Conservation (phyloP, 805 yeast genomes). For the Lipomyces yamanashiensis region DNA sequence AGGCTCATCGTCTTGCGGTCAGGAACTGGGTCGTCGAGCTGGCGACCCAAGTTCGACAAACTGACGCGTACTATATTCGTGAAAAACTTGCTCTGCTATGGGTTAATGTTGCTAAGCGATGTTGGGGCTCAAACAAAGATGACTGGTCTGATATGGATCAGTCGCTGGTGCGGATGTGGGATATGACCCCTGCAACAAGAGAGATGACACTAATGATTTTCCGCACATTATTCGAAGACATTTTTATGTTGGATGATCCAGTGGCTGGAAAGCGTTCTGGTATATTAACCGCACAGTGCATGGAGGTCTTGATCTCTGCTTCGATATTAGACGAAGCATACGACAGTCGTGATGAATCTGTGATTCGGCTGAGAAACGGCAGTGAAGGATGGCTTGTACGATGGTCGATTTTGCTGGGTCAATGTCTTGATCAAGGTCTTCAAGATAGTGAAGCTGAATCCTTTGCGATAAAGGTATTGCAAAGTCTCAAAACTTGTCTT, state of each 20-base stretch:
- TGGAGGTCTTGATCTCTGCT: slow-evolving; percentile 78
- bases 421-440: slow-evolving; percentile 50
- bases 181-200: slow-evolving; percentile 61
- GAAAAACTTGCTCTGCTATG: slow-evolving; percentile 89
- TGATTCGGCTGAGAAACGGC: slow-evolving; percentile 67
- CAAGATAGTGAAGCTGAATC: slow-evolving; percentile 47
- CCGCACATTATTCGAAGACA: slow-evolving; percentile 89
- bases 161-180: slow-evolving; percentile 77
- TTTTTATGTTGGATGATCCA: slow-evolving; percentile 89
- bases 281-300: slow-evolving; percentile 79
- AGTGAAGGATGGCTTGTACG: slow-evolving; percentile 83
- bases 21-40: slow-evolving; percentile 86
- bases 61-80: slow-evolving; percentile 86
- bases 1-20: slow-evolving; percentile 65
- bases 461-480: slow-evolving; percentile 70
- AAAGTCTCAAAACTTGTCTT: slow-evolving; percentile 84
- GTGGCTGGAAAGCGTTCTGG: slow-evolving; percentile 79
- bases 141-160: slow-evolving; percentile 91
- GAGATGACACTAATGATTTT: slow-evolving; percentile 79
- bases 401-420: slow-evolving; percentile 65
- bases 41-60: slow-evolving; percentile 58
- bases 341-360: slow-evolving; percentile 63
- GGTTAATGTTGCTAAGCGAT: slow-evolving; percentile 87
- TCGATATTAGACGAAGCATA: slow-evolving; percentile 64
- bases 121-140: slow-evolving; percentile 70